phyloP scores from a whole-genome alignment of 2,329 filamentous ascomycete genomes.

The Colletotrichum orchidophilum region DNA sequence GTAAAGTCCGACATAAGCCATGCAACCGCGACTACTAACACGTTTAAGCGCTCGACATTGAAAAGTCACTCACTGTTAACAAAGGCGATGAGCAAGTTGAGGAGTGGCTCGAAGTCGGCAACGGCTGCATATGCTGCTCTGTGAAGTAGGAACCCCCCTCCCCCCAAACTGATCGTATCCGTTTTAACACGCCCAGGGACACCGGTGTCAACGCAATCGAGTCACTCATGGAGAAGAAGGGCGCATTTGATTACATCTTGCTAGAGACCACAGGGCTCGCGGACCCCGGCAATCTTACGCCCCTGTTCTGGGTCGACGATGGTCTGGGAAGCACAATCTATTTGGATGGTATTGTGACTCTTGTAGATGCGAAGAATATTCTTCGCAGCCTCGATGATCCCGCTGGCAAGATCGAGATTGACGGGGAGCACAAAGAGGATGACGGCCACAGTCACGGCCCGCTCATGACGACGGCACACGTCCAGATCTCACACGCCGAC shows the following conservation, averaged over 20 bases:
- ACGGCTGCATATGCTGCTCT: constrained; percentile 97
- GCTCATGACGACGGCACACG: constrained; percentile 88
- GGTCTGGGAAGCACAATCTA: constrained; percentile 95
- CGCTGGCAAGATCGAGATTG: constrained; percentile 55
- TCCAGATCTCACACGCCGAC: constrained; percentile 97
- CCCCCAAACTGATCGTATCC: neutral
- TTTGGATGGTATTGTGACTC: constrained; percentile 93
- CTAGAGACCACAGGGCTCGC: constrained; percentile 96
- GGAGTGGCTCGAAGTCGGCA: constrained; percentile 95
- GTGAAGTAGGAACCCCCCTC: constrained; percentile 72
- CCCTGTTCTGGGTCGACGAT: constrained; percentile 97
- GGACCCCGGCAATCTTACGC: constrained; percentile 94
- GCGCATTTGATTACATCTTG: constrained; percentile 96
- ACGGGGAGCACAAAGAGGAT: constrained; percentile 48
- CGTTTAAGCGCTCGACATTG: constrained; percentile 84
- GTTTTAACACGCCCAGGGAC: constrained; percentile 65
- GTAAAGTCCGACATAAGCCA: constrained; percentile 39
- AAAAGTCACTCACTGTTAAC: constrained; percentile 93
- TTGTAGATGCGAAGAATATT: constrained; percentile 96
- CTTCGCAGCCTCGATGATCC: constrained; percentile 82
- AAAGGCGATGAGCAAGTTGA: constrained; percentile 84
- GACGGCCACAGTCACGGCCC: constrained; percentile 66
- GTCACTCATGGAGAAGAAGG: constrained; percentile 91
- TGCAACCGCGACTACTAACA: constrained; percentile 19
- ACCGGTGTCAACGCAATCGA: constrained; percentile 94